A percentile compares a stretch with the other conserved stretches of the same genome.
These are phyloP conservation scores for Amesomyces nigricolor DNA, from an alignment of 2,329 filamentous ascomycete genomes.

Conservation along the genomic window DNA sequence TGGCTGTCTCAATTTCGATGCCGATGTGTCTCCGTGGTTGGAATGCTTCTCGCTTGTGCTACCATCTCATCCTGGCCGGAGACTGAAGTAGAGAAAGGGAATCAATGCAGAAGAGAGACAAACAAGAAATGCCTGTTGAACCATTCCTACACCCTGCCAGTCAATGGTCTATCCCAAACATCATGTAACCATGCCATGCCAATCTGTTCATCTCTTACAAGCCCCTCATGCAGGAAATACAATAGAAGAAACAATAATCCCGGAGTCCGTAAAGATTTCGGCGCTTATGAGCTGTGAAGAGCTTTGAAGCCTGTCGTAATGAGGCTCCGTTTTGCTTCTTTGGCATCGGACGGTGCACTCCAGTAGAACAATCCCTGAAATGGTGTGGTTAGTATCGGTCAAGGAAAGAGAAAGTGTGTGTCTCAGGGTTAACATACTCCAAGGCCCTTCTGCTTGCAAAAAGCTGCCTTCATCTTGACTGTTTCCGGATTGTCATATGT, in stretches of 20 bases:
- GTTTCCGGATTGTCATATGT: slow-evolving; percentile 75
- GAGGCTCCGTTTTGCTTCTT: slow-evolving; percentile 51
- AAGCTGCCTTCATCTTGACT: slow-evolving; percentile 68
- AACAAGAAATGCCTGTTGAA: background rate
- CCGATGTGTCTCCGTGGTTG: background rate
- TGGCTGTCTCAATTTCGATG: background rate
- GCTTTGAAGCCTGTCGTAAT: slow-evolving; percentile 55
- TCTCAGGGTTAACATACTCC: slow-evolving; percentile 43
- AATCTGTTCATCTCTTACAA: background rate
- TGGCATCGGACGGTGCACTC: slow-evolving; percentile 67
- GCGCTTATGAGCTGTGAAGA: slow-evolving; percentile 43
- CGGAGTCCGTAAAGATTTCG: background rate
- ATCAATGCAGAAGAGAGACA: background rate
- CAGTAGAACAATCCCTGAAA: slow-evolving; percentile 73
- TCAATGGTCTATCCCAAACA: too few species aligned
- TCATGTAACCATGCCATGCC: too few species aligned
- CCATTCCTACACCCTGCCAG: background rate
- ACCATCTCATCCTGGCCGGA: background rate
- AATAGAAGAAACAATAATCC: background rate
- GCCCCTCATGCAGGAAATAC: too few species aligned
- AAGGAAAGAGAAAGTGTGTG: background rate
- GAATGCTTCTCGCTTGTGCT: background rate
- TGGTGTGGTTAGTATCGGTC: slow-evolving; percentile 9
- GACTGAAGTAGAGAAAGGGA: background rate
- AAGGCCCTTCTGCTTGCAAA: slow-evolving; percentile 64